Conservation (phyloP, 1,284 basidiomycete genomes). For the Sanguinoderma infundibulare region DNA sequence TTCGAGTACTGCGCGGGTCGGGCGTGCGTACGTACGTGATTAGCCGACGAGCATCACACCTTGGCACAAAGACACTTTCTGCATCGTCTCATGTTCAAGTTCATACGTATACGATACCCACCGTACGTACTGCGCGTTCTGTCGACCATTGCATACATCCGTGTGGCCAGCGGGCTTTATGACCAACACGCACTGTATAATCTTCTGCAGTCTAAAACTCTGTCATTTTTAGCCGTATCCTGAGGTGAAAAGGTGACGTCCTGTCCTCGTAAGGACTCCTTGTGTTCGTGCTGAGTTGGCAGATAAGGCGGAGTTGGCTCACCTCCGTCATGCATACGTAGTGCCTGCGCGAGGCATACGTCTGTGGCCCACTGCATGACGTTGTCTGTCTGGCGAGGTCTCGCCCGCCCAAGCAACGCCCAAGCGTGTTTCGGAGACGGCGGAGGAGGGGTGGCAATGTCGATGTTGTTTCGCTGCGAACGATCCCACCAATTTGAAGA, state of each 20-base stretch:
- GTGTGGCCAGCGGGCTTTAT: slow-evolving; percentile 22
- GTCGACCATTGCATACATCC: slow-evolving; percentile 19
- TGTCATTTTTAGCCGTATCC: neutral
- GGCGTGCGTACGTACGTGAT: neutral
- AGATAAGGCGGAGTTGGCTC: too few species aligned
- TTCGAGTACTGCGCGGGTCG: slow-evolving; percentile 2
- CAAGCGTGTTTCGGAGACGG: neutral
- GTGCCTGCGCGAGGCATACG: too few species aligned
- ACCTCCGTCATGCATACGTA: too few species aligned
- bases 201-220: slow-evolving; percentile 6
- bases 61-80: slow-evolving; percentile 15
- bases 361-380: too few species aligned
- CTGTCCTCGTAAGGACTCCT: too few species aligned
- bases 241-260: neutral
- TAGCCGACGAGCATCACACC: neutral
- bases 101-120: slow-evolving; percentile 17
- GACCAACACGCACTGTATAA: slow-evolving; percentile 22
- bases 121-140: slow-evolving; percentile 17
- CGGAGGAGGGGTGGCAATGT: neutral
- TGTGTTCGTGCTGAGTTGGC: neutral
- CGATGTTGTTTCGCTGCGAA: neutral
- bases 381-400: too few species aligned
- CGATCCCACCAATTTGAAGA: neutral
- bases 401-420: too few species aligned
- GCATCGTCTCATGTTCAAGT: neutral